Evolutionary conservation across 2,329 filamentous ascomycete species (phyloP).

Genomic region (Xylaria sp.): DNA sequence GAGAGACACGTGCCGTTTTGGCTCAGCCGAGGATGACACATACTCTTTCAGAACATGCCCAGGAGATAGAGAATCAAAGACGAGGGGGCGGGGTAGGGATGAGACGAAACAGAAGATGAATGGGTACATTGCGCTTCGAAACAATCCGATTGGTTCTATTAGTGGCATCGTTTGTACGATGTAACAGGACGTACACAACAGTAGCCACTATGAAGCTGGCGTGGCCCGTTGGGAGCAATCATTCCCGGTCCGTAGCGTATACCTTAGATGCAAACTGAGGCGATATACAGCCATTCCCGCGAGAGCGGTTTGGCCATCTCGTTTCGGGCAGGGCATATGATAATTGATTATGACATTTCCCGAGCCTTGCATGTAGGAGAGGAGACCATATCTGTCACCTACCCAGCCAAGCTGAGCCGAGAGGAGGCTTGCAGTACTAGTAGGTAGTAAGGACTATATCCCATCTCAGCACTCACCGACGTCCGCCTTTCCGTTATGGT

Average conservation of each 20-base stretch:
- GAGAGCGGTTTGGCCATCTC: background rate
- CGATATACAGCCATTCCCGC: background rate
- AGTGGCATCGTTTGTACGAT: background rate
- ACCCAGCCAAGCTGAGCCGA: background rate
- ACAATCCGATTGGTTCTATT: background rate
- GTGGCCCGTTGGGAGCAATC: background rate
- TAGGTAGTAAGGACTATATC: background rate
- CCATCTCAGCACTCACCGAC: background rate
- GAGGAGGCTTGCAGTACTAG: constrained; percentile 3
- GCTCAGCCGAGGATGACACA: constrained; percentile 14
- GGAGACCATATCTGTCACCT: background rate
- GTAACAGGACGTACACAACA: background rate
- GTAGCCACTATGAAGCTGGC: background rate
- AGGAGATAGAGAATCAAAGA: background rate
- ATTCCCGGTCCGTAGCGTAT: constrained; percentile 2
- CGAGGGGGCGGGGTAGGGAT: background rate
- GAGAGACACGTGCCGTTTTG: constrained; percentile 32
- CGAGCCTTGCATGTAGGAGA: constrained; percentile 3
- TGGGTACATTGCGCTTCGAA: background rate
- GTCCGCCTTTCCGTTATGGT: background rate
- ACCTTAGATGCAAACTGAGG: constrained; percentile 21
- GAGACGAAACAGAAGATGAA: constrained; percentile 2
- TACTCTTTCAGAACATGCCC: background rate
- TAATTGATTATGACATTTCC: background rate
- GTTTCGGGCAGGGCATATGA: background rate